Percentiles rank a stretch among this genome's conserved stretches.
phyloP scores from a whole-genome alignment of 805 yeast genomes.

The Helenozyma baotianmanensis region DNA sequence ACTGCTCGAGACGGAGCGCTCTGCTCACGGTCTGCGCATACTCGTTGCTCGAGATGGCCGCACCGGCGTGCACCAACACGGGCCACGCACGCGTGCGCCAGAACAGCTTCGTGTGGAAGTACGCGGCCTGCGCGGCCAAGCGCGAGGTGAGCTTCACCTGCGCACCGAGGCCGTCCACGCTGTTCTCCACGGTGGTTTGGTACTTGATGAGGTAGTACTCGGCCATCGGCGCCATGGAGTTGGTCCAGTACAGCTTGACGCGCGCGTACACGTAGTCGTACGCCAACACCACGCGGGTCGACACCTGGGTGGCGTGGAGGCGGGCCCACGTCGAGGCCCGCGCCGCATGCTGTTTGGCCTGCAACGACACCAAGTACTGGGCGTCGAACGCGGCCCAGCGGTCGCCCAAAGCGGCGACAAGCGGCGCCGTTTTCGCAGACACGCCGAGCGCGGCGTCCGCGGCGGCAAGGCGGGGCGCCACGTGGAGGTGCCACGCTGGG shows the following conservation, averaged over 20 bases:
- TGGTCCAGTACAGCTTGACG: conserved; percentile 2
- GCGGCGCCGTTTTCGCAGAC: conserved; percentile 1
- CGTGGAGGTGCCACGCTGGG: conserved; percentile 6
- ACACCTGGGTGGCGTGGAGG: neutral
- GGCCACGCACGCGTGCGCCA: conserved; percentile 1
- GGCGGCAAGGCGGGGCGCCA: conserved; percentile 1
- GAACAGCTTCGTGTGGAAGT: neutral
- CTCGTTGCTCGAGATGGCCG: neutral
- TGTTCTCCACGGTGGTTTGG: conserved; percentile 6
- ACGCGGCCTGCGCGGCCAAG: neutral
- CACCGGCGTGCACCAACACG: neutral
- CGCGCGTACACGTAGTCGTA: conserved; percentile 1
- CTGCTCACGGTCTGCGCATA: conserved; percentile 1
- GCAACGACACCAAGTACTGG: conserved; percentile 3
- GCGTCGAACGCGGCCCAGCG: conserved; percentile 5
- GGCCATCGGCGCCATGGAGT: conserved; percentile 8
- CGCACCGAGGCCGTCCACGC: conserved; percentile 3
- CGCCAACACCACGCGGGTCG: no score
- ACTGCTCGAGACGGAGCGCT: neutral
- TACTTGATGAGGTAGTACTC: conserved; percentile 9
- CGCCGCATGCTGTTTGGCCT: neutral
- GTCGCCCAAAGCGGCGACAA: neutral
- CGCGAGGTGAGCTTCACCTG: conserved; percentile 1
- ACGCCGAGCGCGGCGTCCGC: conserved; percentile 3
- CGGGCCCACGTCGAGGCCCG: neutral